A percentile compares a stretch with the other conserved stretches of the same genome.
These are phyloP conservation scores for Erucastrum elatum DNA, from an alignment of 345 rosid genomes.

Conservation along the genomic window DNA sequence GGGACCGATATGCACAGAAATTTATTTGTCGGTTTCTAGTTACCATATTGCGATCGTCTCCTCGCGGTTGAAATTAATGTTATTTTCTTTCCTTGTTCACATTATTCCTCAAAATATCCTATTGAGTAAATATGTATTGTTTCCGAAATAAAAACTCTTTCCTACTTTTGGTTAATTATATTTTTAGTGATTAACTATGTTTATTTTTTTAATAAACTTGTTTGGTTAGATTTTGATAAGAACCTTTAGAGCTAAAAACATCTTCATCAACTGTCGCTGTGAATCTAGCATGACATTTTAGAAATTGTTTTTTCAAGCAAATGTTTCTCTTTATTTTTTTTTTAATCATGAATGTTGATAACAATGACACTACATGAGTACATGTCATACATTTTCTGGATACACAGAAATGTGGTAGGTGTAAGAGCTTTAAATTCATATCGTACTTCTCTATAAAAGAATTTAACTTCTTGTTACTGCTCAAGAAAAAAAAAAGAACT, in stretches of 20 bases:
- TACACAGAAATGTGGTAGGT: conserved; percentile 24
- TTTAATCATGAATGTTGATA: conserved; percentile 5
- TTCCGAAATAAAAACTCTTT: not conserved
- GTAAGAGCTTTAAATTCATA: conserved; percentile 10
- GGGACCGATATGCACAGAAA: conserved; percentile 7
- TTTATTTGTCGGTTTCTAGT: conserved; percentile 33
- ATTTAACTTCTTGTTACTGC: too few species aligned
- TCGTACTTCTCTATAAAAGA: conserved; percentile 1
- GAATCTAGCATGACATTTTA: conserved; percentile 4
- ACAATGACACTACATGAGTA: not conserved
- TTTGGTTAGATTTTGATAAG: conserved; percentile 28
- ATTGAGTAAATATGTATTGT: conserved; percentile 13
- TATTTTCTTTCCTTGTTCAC: not conserved
- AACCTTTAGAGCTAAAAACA: conserved; percentile 27
- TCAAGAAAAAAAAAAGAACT: too few species aligned
- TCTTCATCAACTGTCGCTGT: conserved; percentile 16
- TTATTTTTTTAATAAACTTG: conserved; percentile 13
- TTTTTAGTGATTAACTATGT: conserved; percentile 1
- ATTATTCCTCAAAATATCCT: conserved; percentile 16
- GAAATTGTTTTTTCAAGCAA: not conserved
- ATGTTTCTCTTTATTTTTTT: not conserved
- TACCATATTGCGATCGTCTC: conserved; percentile 32
- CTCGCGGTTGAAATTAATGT: conserved; percentile 39
- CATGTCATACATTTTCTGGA: not conserved
- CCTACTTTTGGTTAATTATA: not conserved